phyloP scores from a whole-genome alignment of 225 moss, liverwort and hornwort species.

The Pseudisothecium myosuroides region DNA sequence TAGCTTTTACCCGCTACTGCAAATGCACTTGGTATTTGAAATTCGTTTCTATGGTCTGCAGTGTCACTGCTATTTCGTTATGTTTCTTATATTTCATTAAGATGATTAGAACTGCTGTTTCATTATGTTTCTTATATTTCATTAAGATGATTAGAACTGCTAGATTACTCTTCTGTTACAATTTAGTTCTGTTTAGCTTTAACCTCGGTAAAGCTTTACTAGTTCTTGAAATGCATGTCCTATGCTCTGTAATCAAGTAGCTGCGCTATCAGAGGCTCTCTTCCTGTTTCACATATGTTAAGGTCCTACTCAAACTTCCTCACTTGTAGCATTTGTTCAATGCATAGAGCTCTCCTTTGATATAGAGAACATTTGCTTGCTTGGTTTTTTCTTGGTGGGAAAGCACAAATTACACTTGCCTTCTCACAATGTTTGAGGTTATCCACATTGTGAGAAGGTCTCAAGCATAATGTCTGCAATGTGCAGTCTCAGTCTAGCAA shows the following conservation, averaged over 20 bases:
- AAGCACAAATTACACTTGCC: background rate
- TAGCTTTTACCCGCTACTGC: background rate
- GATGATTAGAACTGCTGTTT: background rate
- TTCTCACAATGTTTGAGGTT: too few relatives aligned
- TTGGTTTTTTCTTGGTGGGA: background rate
- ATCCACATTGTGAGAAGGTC: too few relatives aligned
- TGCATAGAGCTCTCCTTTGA: background rate
- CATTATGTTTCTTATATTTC: background rate
- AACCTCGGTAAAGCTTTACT: background rate
- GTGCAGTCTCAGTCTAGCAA: background rate
- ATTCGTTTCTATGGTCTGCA: background rate
- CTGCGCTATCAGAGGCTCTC: background rate
- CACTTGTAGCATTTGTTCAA: background rate
- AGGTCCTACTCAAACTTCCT: background rate
- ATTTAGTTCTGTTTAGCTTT: background rate
- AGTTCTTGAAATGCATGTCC: background rate
- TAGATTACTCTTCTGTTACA: background rate
- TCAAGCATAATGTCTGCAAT: too few relatives aligned
- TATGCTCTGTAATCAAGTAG: background rate
- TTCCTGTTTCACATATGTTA: too few relatives aligned
- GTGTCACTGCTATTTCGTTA: background rate
- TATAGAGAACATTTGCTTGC: background rate
- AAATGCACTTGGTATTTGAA: conserved; percentile 15
- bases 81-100: background rate
- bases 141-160: background rate